Evolutionary conservation across 2,329 filamentous ascomycete species (phyloP), one percentile per base, ranked within the genome.

Genomic region (Calonectria hongkongensis): DNA sequence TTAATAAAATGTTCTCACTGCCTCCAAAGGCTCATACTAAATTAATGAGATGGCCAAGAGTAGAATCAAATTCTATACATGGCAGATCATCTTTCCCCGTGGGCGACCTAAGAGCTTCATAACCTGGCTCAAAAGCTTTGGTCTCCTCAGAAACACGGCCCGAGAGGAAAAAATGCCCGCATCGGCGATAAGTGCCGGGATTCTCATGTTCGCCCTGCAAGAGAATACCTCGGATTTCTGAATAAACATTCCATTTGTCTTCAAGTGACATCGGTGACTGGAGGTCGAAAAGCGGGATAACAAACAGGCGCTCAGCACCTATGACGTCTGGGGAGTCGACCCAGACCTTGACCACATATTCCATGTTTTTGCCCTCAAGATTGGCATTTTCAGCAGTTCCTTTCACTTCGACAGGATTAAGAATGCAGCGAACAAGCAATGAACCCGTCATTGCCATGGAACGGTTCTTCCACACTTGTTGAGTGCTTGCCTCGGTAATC

Each of bases 231-330:
- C 68, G 63, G 2, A 73, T 68, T 30, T 71, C 68, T 1, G 73
- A 73, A 0, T 15, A 13, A 4, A 73, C n/a, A 9, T 69, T 66
- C 73, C 68, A 68, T 51, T 43, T 56, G 6, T 73, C 25, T 16
- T 68, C 10, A 2, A 70, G 33, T 4, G 71, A 71, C 10, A 45
- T 15, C 2, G 12, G 48, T 3, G 41, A 28, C 27, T 69, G 71
- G 12, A 74, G 33, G 10, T 73, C 71, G 13, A 71, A 73, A 2
- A 73, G 58, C 4, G 73, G 73, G 2, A 71, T 66, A 8, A 71
- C 54, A 41, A 58, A 74, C 15, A 74, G 51, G 7, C 43, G n/a
- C 2, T 68, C 45, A 1, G 71, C 47, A 0, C 68, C 67, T 1
- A 71, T 56, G 3, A 65, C 25, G 7, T 71, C 73, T 18, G 58